Base-by-base conservation (phyloP, 805 yeast species). In the Babjeviella inositovora region DNA sequence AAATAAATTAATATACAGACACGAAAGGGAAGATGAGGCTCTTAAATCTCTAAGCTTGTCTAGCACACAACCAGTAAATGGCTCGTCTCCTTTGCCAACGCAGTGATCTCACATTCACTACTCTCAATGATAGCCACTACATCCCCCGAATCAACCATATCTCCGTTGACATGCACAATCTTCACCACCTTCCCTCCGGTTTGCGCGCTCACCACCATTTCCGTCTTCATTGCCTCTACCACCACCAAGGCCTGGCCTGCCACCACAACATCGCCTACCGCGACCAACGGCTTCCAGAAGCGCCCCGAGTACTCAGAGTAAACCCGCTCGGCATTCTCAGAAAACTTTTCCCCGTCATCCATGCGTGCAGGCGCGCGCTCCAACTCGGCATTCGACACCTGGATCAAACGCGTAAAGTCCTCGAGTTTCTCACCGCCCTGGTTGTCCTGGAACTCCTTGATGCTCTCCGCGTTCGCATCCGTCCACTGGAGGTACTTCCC, bases 211-310 rank as follows among this genome's bases (percentile, higher is more conserved):
- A 87, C 93, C 23, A 70, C 65, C 96, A 87, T 87, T 51, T 87
- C 98, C 1, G 97, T 90, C 60, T 87, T 87, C 98, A 87, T 87
- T 26, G 98, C 97, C 50, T 87, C 98, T 25, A 87, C 80, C 18
- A 90, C 82, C 33, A 87, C 65, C 30, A 87, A 57, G 4, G 82
- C 82, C 37, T 81, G 87, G 16, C 85, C 92, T 22, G 52, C 62
- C 24, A 56, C 51, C 14, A 87, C 92, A 5, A 33, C 49, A 37
- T 79, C 90, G 13, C 95, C 95, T 21, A 63, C 85, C 27, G 60
- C 51, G 14, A 76, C 92, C 33, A 84, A 53, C 2, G 92, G 69
- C 49, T 90, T 87, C 98, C 98, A 87, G 62, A 79, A 84, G 35
- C 97, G 63, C 26, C 97, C 98, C n/a, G 94, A 77, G 45, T 71